Evolutionary conservation across 2,329 filamentous ascomycete genomes (phyloP), one percentile per base, ranked within the genome.

Genomic region (Macroventuria anomochaeta): DNA sequence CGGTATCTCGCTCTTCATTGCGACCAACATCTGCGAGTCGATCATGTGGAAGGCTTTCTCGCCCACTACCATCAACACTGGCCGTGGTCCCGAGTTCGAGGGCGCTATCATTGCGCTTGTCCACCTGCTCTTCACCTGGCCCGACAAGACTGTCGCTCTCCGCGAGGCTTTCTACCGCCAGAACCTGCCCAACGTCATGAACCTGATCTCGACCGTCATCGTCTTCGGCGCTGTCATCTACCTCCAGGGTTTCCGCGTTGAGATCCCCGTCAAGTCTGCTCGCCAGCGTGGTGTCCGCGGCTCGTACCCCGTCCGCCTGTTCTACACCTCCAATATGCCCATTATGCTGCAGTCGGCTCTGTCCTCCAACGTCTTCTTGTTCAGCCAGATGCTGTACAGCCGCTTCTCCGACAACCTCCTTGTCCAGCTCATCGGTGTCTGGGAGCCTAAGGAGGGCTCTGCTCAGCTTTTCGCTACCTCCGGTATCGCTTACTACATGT

Each of bases 241-340:
- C 82, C 92, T 96, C 61, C 91, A 96, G 82, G 93, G 95, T 64
- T 97, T 99, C 91, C 95, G 95, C 67, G 95, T 99, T 74, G 95
- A 99, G 83, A 99, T 99, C 75, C 96, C 96, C 60, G 95, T 99
- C 85, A 99, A 99, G 88, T 97, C 93, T 57, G 93, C 92, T 70
- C 93, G 95, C 81, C 95, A 99, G 86, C 93, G 95, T 84, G 95
- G 95, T 79, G 95, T 96, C 76, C 93, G 95, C 72, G 96, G 93
- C 73, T 96, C 93, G 33, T 99, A 97, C 86, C 95, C 95, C 71
- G 87, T 99, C 77, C 93, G 96, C 74, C 90, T 99, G 56, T 99
- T 99, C 87, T 99, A 99, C 83, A 99, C 95, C 75, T 97, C 93
- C 77, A 99, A 99, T 89, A 99, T 99, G 96, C 95, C 95, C 75